Percentiles rank a stretch among this genome's conserved stretches.
Evolutionary conservation across 306 rosid species (phyloP).

Genomic region (Acmispon strigosus): DNA sequence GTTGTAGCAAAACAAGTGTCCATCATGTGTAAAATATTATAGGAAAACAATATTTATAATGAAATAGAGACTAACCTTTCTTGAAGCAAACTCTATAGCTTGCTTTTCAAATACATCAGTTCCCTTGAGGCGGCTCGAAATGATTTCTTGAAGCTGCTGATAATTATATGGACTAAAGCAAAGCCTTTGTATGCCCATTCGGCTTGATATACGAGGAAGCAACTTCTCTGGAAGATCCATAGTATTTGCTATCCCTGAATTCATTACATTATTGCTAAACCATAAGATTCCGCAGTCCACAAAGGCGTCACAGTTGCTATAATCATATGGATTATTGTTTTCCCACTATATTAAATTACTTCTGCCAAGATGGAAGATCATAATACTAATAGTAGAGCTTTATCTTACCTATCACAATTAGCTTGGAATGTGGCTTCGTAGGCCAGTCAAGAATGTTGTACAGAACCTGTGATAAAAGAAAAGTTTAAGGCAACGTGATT

Average conservation of each 20-base stretch:
- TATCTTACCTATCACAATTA: constrained; percentile 71
- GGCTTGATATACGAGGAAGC: constrained; percentile 98
- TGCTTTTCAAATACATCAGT: constrained; percentile 79
- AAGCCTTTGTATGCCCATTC: constrained; percentile 95
- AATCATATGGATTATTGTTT: constrained; percentile 7
- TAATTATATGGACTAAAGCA: constrained; percentile 93
- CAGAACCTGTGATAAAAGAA: constrained; percentile 49
- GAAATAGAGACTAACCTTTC: constrained; percentile 49
- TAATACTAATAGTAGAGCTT: neutral
- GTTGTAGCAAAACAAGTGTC: neutral
- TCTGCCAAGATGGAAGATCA: neutral
- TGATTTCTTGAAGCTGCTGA: constrained; percentile 94
- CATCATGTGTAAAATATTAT: neutral
- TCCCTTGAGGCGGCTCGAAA: constrained; percentile 80
- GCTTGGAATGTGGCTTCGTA: constrained; percentile 80
- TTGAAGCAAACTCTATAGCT: constrained; percentile 84
- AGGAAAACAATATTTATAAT: constrained; percentile 12
- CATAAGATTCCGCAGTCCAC: constrained; percentile 9
- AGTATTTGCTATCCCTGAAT: constrained; percentile 93
- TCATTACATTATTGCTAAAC: constrained; percentile 10
- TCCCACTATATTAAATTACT: neutral
- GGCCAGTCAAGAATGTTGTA: constrained; percentile 99
- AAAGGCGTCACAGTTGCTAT: constrained; percentile 9
- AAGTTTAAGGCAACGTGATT: neutral
- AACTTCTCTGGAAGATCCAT: constrained; percentile 99